Conservation (phyloP, 208 protist species). For the Endotrypanum monterogeii region DNA sequence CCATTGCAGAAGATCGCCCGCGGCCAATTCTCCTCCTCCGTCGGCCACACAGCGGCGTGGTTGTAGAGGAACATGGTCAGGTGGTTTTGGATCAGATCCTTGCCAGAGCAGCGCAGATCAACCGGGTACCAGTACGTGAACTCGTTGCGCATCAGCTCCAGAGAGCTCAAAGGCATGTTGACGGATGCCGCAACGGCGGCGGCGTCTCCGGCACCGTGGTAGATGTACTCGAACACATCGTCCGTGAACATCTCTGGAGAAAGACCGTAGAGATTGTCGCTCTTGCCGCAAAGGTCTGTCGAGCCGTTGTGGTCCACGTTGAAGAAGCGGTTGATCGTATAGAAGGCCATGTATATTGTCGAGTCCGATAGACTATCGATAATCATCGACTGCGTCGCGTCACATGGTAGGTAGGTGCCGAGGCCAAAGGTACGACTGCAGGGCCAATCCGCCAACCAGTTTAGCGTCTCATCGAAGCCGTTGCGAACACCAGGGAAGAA, state of each 20-base stretch:
- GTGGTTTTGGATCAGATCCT: constrained; percentile 99
- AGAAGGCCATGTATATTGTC: constrained; percentile 99
- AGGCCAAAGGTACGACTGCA: constrained; percentile 99
- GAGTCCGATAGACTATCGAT: constrained; percentile 99
- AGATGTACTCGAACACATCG: constrained; percentile 96
- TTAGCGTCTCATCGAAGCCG: constrained; percentile 94
- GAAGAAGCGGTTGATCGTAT: constrained; percentile 99
- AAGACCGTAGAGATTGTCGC: constrained; percentile 83
- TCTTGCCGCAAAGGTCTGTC: constrained; percentile 43
- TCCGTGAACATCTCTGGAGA: constrained; percentile 94
- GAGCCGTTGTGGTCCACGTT: constrained; percentile 80
- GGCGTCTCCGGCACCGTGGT: constrained; percentile 76
- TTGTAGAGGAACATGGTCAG: constrained; percentile 99
- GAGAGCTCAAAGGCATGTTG: constrained; percentile 65
- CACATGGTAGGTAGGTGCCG: constrained; percentile 98
- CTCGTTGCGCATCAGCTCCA: constrained; percentile 93
- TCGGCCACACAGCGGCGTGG: constrained; percentile 98
- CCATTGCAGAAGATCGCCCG: constrained; percentile 98
- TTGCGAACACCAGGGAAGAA: constrained; percentile 93
- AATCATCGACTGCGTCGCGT: constrained; percentile 90
- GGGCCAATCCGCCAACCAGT: constrained; percentile 99
- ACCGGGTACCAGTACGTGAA: constrained; percentile 99
- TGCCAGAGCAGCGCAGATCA: constrained; percentile 98
- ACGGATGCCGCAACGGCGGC: constrained; percentile 48
- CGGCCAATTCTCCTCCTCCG: constrained; percentile 84